Base-by-base conservation (phyloP, 176 grass and related monocot genomes). In the Eragrostis nindensis region DNA sequence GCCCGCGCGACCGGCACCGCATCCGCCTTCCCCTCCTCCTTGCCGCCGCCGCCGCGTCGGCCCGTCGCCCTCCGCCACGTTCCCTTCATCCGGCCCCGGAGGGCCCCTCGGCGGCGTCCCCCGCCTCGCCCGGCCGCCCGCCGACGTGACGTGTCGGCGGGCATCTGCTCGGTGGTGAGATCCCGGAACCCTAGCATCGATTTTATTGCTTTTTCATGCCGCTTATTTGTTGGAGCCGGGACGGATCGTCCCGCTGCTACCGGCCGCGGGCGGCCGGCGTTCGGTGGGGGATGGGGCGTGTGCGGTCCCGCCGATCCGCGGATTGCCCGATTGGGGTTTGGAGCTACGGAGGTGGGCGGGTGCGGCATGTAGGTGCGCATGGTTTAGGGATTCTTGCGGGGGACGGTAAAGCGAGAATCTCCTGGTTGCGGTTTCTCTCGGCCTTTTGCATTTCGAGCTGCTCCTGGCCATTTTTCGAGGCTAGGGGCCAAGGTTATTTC, bases 121-220 rank as follows among this genome's bases (percentile, higher is more conserved):
- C 30, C 12, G 68, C 47, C 2, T 44, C 46, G 56, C 10, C 14
- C 11, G 46, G 3, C 39, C 57, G 45, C 5, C 57, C 43, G 27
- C 41, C 48, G 14, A 19, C 70, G 76, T 65, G 56, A 26, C 74
- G 57, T 24, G 49, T 47, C 62, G 25, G n/a, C 49, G 81, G 32
- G 36, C 36, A 21, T 49, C 41, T 40, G 5, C 76, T 2, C 19
- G 22, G 18, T 53, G 69, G 87, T 89, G 76, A 84, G 87, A 89
- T 84, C 69, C 87, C 36, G 32, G 50, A 50, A 69, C 45, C 81
- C 70, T 63, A 68, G 8, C 1, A 32, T 6, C 6, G 14, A 3
- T 48, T 32, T 68, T 9, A 47, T 21, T 26, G 8, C 7, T 64
- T 27, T n/a, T 8, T 1, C 54, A 8, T 67, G 9, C n/a, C 8